Percentiles rank a stretch among this genome's conserved stretches.
These are phyloP conservation scores for Botrytis hyacinthi DNA, from an alignment of 2,329 filamentous ascomycete species.

Conservation along the genomic window DNA sequence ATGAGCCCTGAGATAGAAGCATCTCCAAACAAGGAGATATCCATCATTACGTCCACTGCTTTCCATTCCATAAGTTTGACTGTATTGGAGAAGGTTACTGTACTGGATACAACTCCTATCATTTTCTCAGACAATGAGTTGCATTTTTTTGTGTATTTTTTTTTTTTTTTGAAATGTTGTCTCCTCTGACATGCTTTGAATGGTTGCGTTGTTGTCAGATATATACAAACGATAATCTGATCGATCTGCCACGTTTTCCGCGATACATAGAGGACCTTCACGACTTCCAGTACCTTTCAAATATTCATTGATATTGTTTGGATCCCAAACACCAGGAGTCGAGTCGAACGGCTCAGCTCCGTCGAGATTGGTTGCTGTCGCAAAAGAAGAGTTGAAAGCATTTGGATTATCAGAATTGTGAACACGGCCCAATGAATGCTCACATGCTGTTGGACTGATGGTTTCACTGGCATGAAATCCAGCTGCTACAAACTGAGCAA, in stretches of 20 bases:
- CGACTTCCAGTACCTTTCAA: too few relatives aligned
- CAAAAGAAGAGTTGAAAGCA: slow-evolving; percentile 15
- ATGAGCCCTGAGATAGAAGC: neutral
- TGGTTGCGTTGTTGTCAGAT: slow-evolving; percentile 55
- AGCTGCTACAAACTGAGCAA: slow-evolving; percentile 26
- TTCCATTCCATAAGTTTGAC: slow-evolving; percentile 57
- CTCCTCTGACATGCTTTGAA: slow-evolving; percentile 44
- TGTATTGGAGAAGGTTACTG: slow-evolving; percentile 50
- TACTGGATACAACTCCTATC: slow-evolving; percentile 56
- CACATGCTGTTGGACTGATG: slow-evolving; percentile 23
- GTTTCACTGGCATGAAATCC: neutral
- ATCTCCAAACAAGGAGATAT: neutral
- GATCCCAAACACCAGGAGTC: slow-evolving; percentile 51
- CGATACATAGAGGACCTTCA: too few relatives aligned
- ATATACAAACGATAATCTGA: too few relatives aligned
- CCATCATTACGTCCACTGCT: slow-evolving; percentile 39
- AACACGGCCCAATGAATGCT: slow-evolving; percentile 25
- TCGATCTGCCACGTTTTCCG: too few relatives aligned
- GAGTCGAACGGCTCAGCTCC: slow-evolving; percentile 42
- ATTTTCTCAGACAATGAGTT: slow-evolving; percentile 53
- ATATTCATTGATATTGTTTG: slow-evolving; percentile 49
- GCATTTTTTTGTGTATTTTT: slow-evolving; percentile 50
- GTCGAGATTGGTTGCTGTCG: slow-evolving; percentile 15
- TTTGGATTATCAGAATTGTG: slow-evolving; percentile 23
- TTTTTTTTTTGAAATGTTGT: slow-evolving; percentile 41